Percentiles rank a stretch among this genome's conserved stretches.
These are phyloP conservation scores for Trichoderma pleuroti DNA, from an alignment of 2,329 filamentous ascomycete species.

Conservation along the genomic window DNA sequence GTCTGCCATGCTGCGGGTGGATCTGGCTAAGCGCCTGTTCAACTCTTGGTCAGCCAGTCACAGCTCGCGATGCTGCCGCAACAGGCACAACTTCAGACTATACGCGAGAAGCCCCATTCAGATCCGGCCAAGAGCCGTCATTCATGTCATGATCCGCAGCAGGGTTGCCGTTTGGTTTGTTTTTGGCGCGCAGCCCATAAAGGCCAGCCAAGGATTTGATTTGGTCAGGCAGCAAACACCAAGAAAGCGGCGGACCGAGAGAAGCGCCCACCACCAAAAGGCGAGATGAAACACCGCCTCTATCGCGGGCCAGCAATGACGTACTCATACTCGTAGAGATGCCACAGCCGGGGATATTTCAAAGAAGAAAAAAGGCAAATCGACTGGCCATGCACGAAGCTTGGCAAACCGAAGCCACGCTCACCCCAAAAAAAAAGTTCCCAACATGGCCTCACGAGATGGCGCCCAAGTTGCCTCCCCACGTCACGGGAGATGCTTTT, in stretches of 20 bases:
- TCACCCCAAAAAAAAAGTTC: background rate
- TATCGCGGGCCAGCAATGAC: background rate
- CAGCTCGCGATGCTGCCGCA: background rate
- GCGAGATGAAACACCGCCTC: background rate
- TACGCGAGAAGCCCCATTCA: background rate
- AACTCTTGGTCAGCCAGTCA: slow-evolving; percentile 7
- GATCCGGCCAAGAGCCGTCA: background rate
- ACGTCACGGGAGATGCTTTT: background rate
- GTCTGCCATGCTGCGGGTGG: background rate
- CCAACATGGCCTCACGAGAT: background rate
- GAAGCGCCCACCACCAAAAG: background rate
- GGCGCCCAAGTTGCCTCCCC: background rate
- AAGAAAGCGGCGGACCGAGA: background rate
- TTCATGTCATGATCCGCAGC: background rate
- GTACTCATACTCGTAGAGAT: no score
- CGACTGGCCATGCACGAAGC: background rate
- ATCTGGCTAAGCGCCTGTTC: slow-evolving; percentile 12
- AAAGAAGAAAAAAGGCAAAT: background rate
- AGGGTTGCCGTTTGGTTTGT: background rate
- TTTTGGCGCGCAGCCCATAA: background rate
- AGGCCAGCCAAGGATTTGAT: background rate
- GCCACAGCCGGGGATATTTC: no score
- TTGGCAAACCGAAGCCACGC: background rate
- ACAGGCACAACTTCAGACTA: slow-evolving; percentile 4
- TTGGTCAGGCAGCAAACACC: background rate